Percentiles rank a stretch among this genome's conserved stretches.
Evolutionary conservation across 129 eudicot species (phyloP).

Genomic region (Rutidosis leptorrhynchoides): DNA sequence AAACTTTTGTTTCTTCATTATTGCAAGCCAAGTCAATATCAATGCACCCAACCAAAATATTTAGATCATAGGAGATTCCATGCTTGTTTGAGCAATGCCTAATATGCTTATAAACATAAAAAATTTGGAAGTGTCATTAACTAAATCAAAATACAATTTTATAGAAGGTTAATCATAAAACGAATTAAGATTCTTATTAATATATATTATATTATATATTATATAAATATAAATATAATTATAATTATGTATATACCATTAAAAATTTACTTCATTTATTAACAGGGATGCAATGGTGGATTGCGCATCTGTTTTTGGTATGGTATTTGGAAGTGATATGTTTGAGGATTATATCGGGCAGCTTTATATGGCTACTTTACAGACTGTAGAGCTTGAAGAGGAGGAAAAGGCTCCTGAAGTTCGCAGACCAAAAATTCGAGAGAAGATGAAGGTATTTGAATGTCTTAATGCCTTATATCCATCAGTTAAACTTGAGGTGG

Average conservation of each 20-base stretch:
- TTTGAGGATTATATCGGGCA: slow-evolving; percentile 84
- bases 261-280: not conserved
- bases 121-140: not conserved
- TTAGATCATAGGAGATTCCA: not conserved
- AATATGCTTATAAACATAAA: not conserved
- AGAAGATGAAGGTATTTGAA: slow-evolving; percentile 58
- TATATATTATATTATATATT: too few species aligned
- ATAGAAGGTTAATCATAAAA: not conserved
- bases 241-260: too few species aligned
- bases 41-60: not conserved
- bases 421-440: slow-evolving; percentile 53
- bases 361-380: slow-evolving; percentile 59
- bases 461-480: not conserved
- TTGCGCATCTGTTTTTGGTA: slow-evolving; percentile 84
- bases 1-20: not conserved
- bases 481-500: not conserved
- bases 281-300: slow-evolving; percentile 79
- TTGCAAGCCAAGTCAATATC: not conserved
- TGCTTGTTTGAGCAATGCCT: not conserved
- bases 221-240: too few species aligned
- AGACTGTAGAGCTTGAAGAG: slow-evolving; percentile 58
- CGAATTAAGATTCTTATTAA: not conserved
- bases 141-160: not conserved
- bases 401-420: slow-evolving; percentile 52
- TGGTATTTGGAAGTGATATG: slow-evolving; percentile 81